Conservation (phyloP, 2,329 filamentous ascomycete species). For the Fusarium subglutinans region DNA sequence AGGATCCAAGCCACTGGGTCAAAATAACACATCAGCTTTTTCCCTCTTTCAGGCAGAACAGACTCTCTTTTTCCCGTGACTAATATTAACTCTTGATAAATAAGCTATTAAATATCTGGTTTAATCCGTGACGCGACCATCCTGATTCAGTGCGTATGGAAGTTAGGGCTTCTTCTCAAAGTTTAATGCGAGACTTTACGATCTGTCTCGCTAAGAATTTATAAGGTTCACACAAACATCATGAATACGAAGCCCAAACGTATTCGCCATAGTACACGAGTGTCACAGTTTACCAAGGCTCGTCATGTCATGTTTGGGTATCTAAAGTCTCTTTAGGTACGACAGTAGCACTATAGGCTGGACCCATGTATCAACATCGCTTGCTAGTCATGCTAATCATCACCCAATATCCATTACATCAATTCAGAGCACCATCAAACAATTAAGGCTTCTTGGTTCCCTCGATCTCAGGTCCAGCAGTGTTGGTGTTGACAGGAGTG, state of each 20-base stretch:
- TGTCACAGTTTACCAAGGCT: background rate
- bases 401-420: background rate
- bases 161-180: background rate
- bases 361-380: background rate
- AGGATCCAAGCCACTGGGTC: too few relatives aligned
- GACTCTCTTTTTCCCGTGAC: too few relatives aligned
- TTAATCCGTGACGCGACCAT: too few relatives aligned
- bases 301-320: background rate
- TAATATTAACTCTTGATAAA: too few relatives aligned
- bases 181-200: rapidly evolving
- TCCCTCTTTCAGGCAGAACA: too few relatives aligned
- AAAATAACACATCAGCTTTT: too few relatives aligned
- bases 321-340: background rate
- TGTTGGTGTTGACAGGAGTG: constrained; percentile 21
- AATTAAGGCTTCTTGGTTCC: background rate
- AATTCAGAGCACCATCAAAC: background rate
- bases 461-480: background rate
- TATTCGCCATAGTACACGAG: rapidly evolving
- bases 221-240: background rate
- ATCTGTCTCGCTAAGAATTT: background rate
- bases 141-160: background rate
- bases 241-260: background rate
- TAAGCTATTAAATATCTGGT: too few relatives aligned
- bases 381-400: background rate
- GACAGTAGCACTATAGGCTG: background rate